phyloP scores from a whole-genome alignment of 306 rosid species.

The Trifolium repens region DNA sequence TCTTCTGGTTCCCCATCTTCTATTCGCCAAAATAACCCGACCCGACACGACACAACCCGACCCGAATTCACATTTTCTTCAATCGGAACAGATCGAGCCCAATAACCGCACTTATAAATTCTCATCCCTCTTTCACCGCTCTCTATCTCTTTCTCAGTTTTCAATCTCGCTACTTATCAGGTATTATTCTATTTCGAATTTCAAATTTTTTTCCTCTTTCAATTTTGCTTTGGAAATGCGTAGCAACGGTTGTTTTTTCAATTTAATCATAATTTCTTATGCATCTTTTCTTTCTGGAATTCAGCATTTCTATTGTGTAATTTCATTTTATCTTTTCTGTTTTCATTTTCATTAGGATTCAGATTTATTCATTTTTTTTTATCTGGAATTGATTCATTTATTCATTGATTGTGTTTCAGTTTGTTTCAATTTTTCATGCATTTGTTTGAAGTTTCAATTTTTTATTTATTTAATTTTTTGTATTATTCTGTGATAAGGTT shows the following conservation, averaged over 20 bases:
- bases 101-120: conserved; percentile 31
- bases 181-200: not conserved
- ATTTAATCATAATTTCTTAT: not conserved
- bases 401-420: not conserved
- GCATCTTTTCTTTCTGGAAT: not conserved
- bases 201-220: not conserved
- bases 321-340: not conserved
- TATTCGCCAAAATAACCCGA: not conserved
- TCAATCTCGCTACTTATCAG: conserved; percentile 35
- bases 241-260: not conserved
- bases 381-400: not conserved
- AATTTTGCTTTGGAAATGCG: not conserved
- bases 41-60: conserved; percentile 11
- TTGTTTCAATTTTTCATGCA: conserved; percentile 13
- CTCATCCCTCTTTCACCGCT: not conserved
- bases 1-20: no score
- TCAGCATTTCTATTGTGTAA: conserved; percentile 4
- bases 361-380: no score
- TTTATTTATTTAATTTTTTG: not conserved
- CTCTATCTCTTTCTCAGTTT: not conserved
- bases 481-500: conserved; percentile 10
- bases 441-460: conserved; percentile 32
- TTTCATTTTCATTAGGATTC: not conserved
- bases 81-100: not conserved
- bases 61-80: not conserved